A percentile compares a stretch with the other conserved stretches of the same genome.
Conservation (phyloP, 768 basidiomycete species). For the Floccularia luteovirens region DNA sequence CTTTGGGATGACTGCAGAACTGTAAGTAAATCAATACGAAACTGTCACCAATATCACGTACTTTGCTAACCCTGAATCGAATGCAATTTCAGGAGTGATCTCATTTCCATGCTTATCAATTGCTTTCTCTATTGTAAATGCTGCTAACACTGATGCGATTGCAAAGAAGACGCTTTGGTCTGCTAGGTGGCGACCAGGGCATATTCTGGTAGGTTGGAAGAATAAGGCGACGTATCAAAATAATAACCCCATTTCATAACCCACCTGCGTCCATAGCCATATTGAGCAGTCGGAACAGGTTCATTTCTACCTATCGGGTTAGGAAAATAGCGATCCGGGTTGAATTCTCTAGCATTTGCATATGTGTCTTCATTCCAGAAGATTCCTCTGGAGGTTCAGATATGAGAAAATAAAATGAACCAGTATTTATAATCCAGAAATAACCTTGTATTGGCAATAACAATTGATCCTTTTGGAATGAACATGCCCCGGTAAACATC, state of each 20-base stretch:
- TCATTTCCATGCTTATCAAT: slow-evolving; percentile 18
- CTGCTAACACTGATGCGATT: slow-evolving; percentile 15
- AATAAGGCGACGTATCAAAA: background rate
- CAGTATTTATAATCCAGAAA: background rate
- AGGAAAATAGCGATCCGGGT: background rate
- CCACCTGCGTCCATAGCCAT: background rate
- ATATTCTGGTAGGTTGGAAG: background rate
- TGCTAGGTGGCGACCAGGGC: slow-evolving; percentile 1
- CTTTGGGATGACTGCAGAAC: too few species aligned
- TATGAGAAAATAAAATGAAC: background rate
- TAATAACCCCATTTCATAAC: background rate
- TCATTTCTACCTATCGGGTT: background rate
- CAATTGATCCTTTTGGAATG: too few species aligned
- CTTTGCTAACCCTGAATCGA: background rate
- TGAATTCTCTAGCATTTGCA: background rate
- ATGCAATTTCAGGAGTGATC: slow-evolving; percentile 8
- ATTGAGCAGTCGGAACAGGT: background rate
- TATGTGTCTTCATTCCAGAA: background rate
- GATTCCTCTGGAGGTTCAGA: background rate
- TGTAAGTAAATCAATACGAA: too few species aligned
- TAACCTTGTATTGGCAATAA: background rate
- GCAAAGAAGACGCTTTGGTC: slow-evolving; percentile 1
- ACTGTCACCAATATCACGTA: too few species aligned
- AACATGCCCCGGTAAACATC: slow-evolving; percentile 1
- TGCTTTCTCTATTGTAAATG: slow-evolving; percentile 16